Evolutionary conservation across 192 early-diverging fungal genomes (phyloP).

Genomic region (Gryganskiella cystojenkinii): DNA sequence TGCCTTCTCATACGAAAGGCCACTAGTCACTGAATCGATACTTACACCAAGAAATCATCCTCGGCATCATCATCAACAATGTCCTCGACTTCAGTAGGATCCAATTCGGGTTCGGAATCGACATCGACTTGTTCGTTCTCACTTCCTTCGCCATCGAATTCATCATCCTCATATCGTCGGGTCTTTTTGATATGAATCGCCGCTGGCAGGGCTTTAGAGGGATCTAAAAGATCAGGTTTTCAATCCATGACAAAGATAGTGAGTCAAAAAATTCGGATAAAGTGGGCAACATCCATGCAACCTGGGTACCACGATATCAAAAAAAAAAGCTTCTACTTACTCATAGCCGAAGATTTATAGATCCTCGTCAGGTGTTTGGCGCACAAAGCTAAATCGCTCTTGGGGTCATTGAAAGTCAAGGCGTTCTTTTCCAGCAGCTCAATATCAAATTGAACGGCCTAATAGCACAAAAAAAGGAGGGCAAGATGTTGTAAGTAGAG

Average conservation of each 20-base stretch:
- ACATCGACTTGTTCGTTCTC: conserved; percentile 39
- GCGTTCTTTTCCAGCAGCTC: conserved; percentile 74
- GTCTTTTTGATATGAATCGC: conserved; percentile 22
- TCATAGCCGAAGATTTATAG: conserved; percentile 54
- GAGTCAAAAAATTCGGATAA: background rate
- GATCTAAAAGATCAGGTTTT: conserved; percentile 27
- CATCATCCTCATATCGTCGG: conserved; percentile 44
- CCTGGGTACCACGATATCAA: background rate
- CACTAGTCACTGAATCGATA: too few relatives aligned
- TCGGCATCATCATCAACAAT: conserved; percentile 47
- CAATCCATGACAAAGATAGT: background rate
- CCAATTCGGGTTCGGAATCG: conserved; percentile 41
- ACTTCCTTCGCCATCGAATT: conserved; percentile 43
- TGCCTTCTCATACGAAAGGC: too few relatives aligned
- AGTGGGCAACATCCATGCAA: background rate
- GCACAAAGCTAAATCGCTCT: conserved; percentile 50
- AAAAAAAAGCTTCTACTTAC: conserved; percentile 35
- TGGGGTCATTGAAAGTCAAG: conserved; percentile 71
- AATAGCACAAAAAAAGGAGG: conserved; percentile 2
- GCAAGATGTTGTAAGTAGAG: too few relatives aligned
- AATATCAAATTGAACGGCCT: conserved; percentile 76
- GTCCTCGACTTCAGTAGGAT: conserved; percentile 44
- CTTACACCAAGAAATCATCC: conserved; percentile 47
- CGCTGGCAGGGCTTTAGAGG: conserved; percentile 30
- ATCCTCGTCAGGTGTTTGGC: conserved; percentile 56